Percentiles rank a stretch among this genome's conserved stretches.
phyloP scores from a whole-genome alignment of 179 eudicot genomes.

The Spinacia oleracea region DNA sequence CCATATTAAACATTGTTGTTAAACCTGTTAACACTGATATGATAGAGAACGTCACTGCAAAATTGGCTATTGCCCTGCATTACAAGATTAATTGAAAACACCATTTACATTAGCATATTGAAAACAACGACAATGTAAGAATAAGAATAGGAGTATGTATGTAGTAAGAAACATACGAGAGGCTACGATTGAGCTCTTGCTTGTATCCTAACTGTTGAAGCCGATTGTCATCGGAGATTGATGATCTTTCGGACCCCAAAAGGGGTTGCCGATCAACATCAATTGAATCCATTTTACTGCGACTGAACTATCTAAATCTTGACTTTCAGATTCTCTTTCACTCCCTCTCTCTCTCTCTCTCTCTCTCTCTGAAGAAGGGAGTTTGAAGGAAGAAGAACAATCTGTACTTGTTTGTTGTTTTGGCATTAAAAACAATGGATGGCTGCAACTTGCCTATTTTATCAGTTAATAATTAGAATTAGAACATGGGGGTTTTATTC shows the following conservation, averaged over 20 bases:
- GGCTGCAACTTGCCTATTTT: too few species aligned
- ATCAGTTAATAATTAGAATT: background rate
- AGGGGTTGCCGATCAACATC: background rate
- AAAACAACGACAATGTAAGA: background rate
- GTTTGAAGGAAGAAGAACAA: too few species aligned
- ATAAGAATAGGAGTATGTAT: background rate
- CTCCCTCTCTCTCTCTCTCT: too few species aligned
- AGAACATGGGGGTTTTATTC: background rate
- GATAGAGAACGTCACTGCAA: constrained; percentile 64
- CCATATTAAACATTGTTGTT: constrained; percentile 52
- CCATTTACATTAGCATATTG: too few species aligned
- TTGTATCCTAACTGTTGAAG: constrained; percentile 63
- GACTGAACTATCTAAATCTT: background rate
- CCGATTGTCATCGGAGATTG: constrained; percentile 30
- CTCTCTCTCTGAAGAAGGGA: too few species aligned
- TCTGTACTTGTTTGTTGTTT: too few species aligned
- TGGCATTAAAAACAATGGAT: too few species aligned
- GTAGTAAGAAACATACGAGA: constrained; percentile 50
- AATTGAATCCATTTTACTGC: background rate
- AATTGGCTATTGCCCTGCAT: constrained; percentile 55
- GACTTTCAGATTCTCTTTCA: too few species aligned
- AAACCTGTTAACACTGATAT: constrained; percentile 61
- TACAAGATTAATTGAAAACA: background rate
- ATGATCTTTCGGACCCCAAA: background rate
- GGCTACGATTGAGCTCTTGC: constrained; percentile 66